Conservation (phyloP, 164 flowering plant species). For the Piper longum region DNA sequence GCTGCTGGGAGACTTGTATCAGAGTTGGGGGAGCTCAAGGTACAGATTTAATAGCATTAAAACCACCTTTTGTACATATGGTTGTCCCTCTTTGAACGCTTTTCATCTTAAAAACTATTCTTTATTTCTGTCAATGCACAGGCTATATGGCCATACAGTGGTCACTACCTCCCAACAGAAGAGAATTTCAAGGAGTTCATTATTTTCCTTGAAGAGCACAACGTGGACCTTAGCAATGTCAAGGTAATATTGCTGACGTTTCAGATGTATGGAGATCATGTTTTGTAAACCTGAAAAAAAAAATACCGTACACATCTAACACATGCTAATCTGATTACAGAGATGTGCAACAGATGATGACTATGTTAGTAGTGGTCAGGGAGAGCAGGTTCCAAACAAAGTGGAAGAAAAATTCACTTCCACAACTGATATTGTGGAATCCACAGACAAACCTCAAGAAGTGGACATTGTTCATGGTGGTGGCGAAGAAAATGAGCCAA, state of each 20-base stretch:
- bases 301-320: background rate
- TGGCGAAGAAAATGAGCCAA: conserved; percentile 11
- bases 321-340: conserved; percentile 18
- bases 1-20: conserved; percentile 67
- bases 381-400: background rate
- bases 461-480: background rate
- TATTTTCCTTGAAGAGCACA: conserved; percentile 39
- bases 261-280: background rate
- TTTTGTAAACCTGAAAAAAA: background rate
- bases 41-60: conserved; percentile 1
- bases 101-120: background rate
- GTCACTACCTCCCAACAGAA: too few relatives aligned
- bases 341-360: conserved; percentile 49
- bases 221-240: conserved; percentile 51
- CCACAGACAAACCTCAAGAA: background rate
- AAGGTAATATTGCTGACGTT: conserved; percentile 26
- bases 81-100: background rate
- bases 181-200: conserved; percentile 3
- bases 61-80: background rate
- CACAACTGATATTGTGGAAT: too few relatives aligned
- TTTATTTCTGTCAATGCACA: conserved; percentile 8
- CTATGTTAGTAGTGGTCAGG: conserved; percentile 8
- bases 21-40: conserved; percentile 56
- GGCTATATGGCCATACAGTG: conserved; percentile 45
- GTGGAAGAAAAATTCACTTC: background rate